Evolutionary conservation across 2,329 filamentous ascomycete species (phyloP).

Genomic region (Thermothelomyces thermophilus): DNA sequence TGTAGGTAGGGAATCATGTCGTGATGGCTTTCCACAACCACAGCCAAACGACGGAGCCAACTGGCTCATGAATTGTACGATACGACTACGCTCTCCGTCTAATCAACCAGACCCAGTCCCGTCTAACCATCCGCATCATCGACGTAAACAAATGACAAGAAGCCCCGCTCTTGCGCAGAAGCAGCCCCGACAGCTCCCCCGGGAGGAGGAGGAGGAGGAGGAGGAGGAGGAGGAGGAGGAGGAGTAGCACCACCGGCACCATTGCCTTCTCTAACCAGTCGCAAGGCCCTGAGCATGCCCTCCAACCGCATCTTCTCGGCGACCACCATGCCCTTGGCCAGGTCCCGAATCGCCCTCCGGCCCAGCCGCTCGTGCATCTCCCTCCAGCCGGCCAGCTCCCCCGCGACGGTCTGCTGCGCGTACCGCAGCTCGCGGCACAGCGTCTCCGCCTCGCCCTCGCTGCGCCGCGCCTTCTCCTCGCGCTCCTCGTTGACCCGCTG

Average conservation of each 20-base stretch:
- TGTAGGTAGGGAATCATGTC: too few relatives aligned
- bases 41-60: too few relatives aligned
- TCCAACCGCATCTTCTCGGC: conserved; percentile 73
- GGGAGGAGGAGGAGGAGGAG: too few relatives aligned
- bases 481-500: conserved; percentile 77
- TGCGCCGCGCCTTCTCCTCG: conserved; percentile 68
- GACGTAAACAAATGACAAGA: not conserved
- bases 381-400: conserved; percentile 90
- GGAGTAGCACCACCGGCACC: not conserved
- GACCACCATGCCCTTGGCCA: conserved; percentile 73
- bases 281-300: conserved; percentile 71
- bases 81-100: too few relatives aligned
- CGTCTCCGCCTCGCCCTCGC: conserved; percentile 62
- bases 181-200: too few relatives aligned
- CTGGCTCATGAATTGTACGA: too few relatives aligned
- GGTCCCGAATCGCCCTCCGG: conserved; percentile 63
- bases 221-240: too few relatives aligned
- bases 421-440: conserved; percentile 80
- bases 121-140: not conserved
- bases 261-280: conserved; percentile 43
- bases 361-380: conserved; percentile 77
- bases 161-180: not conserved
- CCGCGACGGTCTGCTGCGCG: conserved; percentile 87
- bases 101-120: too few relatives aligned
- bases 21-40: too few relatives aligned